Evolutionary conservation across 345 rosid species (phyloP).

Genomic region (Ailanthus altissimus): DNA sequence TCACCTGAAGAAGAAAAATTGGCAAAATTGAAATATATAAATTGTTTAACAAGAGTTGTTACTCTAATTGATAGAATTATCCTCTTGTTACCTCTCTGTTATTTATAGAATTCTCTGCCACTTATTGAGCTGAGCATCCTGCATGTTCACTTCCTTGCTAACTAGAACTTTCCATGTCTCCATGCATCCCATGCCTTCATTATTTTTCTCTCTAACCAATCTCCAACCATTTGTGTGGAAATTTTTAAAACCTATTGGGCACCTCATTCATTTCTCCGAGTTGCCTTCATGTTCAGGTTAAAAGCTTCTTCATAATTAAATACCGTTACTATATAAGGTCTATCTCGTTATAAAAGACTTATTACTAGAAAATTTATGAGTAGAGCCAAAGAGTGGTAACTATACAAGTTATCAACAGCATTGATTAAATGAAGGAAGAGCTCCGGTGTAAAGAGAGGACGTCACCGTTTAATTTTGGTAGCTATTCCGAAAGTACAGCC

Average conservation of each 20-base stretch:
- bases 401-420: no score
- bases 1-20: no score
- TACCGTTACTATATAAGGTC: no score
- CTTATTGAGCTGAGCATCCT: background rate
- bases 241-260: conserved; percentile 3
- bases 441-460: no score
- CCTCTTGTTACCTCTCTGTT: background rate
- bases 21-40: no score
- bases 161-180: background rate
- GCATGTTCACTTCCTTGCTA: background rate
- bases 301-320: no score
- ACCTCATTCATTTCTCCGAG: background rate
- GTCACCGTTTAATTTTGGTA: no score
- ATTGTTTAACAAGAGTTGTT: no score
- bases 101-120: background rate
- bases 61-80: background rate
- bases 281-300: conserved; percentile 51
- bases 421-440: no score
- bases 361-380: no score
- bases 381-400: no score
- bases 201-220: background rate
- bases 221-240: background rate
- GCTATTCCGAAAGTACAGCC: conserved; percentile 98
- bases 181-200: background rate
- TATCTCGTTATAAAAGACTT: no score